Percentiles rank a stretch among this genome's conserved stretches.
These are phyloP conservation scores for Penicillium freii DNA, from an alignment of 2,329 filamentous ascomycete genomes.

Conservation along the genomic window DNA sequence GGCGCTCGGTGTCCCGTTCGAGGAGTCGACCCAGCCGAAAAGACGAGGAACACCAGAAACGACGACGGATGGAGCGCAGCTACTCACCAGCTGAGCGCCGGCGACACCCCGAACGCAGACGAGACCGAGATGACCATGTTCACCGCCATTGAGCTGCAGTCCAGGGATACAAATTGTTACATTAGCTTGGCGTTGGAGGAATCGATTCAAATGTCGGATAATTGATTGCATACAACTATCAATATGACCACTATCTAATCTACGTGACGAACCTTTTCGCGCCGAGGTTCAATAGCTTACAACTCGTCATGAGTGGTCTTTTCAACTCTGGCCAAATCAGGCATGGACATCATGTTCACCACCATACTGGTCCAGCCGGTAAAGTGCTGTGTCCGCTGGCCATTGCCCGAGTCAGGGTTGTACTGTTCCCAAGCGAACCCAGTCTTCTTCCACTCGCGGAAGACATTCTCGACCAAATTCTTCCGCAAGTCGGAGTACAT, in stretches of 20 bases:
- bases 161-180: neutral
- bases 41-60: slow-evolving; percentile 25
- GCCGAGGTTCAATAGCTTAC: slow-evolving; percentile 30
- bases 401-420: slow-evolving; percentile 84
- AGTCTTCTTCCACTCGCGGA: slow-evolving; percentile 80
- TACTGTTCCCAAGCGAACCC: slow-evolving; percentile 99
- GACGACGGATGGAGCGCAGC: slow-evolving; percentile 25
- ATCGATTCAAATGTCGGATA: slow-evolving; percentile 2
- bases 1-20: slow-evolving; percentile 30
- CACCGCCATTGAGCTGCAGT: slow-evolving; percentile 25
- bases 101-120: slow-evolving; percentile 27
- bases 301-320: slow-evolving; percentile 50
- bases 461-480: slow-evolving; percentile 88
- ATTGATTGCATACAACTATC: slow-evolving; percentile 3
- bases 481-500: slow-evolving; percentile 74
- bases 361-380: slow-evolving; percentile 99
- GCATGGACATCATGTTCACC: slow-evolving; percentile 96
- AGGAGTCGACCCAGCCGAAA: slow-evolving; percentile 30
- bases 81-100: slow-evolving; percentile 25
- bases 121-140: slow-evolving; percentile 28
- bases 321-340: slow-evolving; percentile 54
- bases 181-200: slow-evolving; percentile 11
- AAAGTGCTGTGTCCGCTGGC: slow-evolving; percentile 97
- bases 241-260: slow-evolving; percentile 13
- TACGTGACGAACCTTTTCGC: slow-evolving; percentile 15